A percentile compares a stretch with the other conserved stretches of the same genome.
Evolutionary conservation across 2,329 filamentous ascomycete species (phyloP).

Genomic region (Cladosporium halotolerans): DNA sequence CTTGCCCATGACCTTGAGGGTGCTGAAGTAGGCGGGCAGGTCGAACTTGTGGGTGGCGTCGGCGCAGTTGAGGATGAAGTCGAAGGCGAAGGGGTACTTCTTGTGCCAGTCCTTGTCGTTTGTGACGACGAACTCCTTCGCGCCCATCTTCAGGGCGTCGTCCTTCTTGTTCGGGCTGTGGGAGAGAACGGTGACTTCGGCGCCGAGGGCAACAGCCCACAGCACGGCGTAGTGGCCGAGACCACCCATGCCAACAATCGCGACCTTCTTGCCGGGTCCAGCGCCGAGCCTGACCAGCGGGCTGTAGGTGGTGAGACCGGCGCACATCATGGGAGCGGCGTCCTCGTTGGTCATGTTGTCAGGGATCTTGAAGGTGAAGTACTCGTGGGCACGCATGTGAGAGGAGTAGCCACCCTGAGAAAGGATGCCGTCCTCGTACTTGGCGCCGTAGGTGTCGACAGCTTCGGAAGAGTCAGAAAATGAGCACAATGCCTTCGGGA

Average conservation of each 20-base stretch:
- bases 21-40: slow-evolving; percentile 63
- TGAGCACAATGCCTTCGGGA: neutral
- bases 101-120: slow-evolving; percentile 54
- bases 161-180: slow-evolving; percentile 55
- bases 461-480: slow-evolving; percentile 24
- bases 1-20: slow-evolving; percentile 70
- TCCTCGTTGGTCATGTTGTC: slow-evolving; percentile 55
- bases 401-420: slow-evolving; percentile 62
- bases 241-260: slow-evolving; percentile 60
- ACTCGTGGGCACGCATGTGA: slow-evolving; percentile 68
- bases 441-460: slow-evolving; percentile 46
- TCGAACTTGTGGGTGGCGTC: slow-evolving; percentile 64
- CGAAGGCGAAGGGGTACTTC: slow-evolving; percentile 55
- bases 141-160: slow-evolving; percentile 53
- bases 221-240: slow-evolving; percentile 47
- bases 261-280: slow-evolving; percentile 73
- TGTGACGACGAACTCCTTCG: slow-evolving; percentile 55
- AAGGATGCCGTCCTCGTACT: slow-evolving; percentile 53
- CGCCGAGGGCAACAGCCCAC: slow-evolving; percentile 49
- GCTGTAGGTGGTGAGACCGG: slow-evolving; percentile 72
- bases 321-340: slow-evolving; percentile 78
- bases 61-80: slow-evolving; percentile 71
- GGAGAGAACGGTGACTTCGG: slow-evolving; percentile 57
- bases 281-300: slow-evolving; percentile 70
- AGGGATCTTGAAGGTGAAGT: slow-evolving; percentile 70